Evolutionary conservation across 2,329 filamentous ascomycete genomes (phyloP), one percentile per base, ranked within the genome.

Genomic region (Aspergillus eucalypticola): DNA sequence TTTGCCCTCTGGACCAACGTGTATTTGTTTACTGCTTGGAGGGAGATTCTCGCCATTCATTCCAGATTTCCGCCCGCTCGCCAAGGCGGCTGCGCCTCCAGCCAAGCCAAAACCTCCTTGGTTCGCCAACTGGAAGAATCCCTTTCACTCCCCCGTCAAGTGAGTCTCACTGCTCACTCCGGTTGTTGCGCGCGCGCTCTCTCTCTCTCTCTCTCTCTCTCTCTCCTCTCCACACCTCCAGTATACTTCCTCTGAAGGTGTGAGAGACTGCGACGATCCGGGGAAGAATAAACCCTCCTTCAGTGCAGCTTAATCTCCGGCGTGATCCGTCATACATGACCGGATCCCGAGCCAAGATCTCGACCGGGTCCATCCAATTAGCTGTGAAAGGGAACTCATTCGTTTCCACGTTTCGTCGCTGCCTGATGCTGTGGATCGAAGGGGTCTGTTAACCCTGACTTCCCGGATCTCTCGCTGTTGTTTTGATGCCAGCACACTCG

Each of bases 381-480:
- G 46, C 13, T 13, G 46, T 25, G 46, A 25, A 49, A 49, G 52
- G 41, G 41, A 44, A 35, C 32, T 35, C 32, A 35, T 13, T 35
- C 32, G 39, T 42, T 54, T 39, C 19, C 52, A 35, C 44, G 35
- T 60, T 54, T 66, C 54, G 51, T 49, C 59, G 64, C 55, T 69
- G 66, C 66, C 66, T 69, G 62, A 62, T 64, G 46, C 46, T 35
- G 25, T 53, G 56, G 49, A 35, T 35, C 46, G 27, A 39, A 38
- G 32, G 27, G 29, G 8, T n/a, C 35, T 19, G 44, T 19, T 60
- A 19, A 50, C 23, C 29, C 11, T 54, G 17, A 51, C 13, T 41
- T n/a, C 21, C 17, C 58, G 54, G 13, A 42, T 41, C 35, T 53
- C 21, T 39, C 54, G 32, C 10, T 35, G 32, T 35, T 13, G 32